Evolutionary conservation across 2,329 filamentous ascomycete genomes (phyloP).

Genomic region (Claviceps cyperi): DNA sequence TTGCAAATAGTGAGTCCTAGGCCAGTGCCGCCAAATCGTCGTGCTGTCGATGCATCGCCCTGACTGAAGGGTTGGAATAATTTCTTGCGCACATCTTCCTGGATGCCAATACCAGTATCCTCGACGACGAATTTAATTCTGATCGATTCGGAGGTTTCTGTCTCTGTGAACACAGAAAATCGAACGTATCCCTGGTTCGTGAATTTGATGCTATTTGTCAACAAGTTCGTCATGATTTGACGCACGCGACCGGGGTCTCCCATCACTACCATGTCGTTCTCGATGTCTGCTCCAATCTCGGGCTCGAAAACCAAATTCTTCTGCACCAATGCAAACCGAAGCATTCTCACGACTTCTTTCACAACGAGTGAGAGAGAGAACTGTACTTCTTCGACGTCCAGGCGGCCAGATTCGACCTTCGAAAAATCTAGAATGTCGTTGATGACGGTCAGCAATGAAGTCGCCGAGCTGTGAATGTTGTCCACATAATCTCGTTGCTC

Average conservation of each 20-base stretch:
- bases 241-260: constrained; percentile 74
- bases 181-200: constrained; percentile 54
- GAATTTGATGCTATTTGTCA: constrained; percentile 67
- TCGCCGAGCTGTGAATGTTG: constrained; percentile 66
- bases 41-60: constrained; percentile 64
- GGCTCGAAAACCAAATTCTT: constrained; percentile 62
- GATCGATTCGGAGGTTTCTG: constrained; percentile 48
- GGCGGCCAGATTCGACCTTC: constrained; percentile 63
- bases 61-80: constrained; percentile 74
- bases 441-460: constrained; percentile 72
- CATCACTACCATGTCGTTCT: constrained; percentile 60
- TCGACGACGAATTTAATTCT: constrained; percentile 58
- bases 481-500: constrained; percentile 63
- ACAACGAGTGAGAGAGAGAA: constrained; percentile 63
- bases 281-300: constrained; percentile 47
- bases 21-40: constrained; percentile 67
- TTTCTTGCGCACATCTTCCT: constrained; percentile 57
- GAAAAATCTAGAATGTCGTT: constrained; percentile 88
- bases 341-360: constrained; percentile 72
- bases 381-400: constrained; percentile 69
- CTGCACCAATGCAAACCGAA: constrained; percentile 68
- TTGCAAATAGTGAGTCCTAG: constrained; percentile 70
- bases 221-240: constrained; percentile 68
- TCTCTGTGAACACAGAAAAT: constrained; percentile 48
- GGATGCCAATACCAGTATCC: constrained; percentile 71